Evolutionary conservation across 1,284 basidiomycete species (phyloP), one percentile per base, ranked within the genome.

Genomic region (Phellinidium pouzarii): DNA sequence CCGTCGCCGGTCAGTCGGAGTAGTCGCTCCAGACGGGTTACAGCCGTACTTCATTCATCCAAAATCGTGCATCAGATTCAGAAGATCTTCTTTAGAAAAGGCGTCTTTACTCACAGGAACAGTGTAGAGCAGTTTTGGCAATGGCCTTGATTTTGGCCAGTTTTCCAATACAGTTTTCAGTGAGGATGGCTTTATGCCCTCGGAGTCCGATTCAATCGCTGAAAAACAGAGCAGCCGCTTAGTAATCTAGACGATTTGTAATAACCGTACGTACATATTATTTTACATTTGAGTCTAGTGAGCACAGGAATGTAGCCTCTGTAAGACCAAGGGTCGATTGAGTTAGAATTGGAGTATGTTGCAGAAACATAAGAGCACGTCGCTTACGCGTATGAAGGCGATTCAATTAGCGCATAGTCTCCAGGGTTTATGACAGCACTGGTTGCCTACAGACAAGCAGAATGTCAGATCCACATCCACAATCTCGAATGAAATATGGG

Each of bases 71-170:
- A n/a, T 25, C 29, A 40, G 42, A 37, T 19, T n/a, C 12, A 45
- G 12, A n/a, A n/a, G n/a, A n/a, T n/a, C n/a, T n/a, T n/a, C n/a
- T n/a, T n/a, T 37, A 50, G 42, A 50, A 26, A 31, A 36, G 41
- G 31, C 1, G 19, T 36, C 34, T 50, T 23, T 26, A 69, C 80
- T 26, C 64, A 84, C 84, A 4, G 87, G 86, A 34, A 89, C 82
- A 2, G 88, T 92, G 66, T 95, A 96, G 44, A 97, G 70, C 2
- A 86, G 75, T 65, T 83, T 91, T 7, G 93, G 94, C 58, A 82
- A 85, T 8, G 76, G 76, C 65, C 84, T 85, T 23, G 70, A 80
- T 7, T 66, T 68, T 0, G 89, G 86, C 92, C 92, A 97, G 54
- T 72, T 76, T 54, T 85, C 79, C 34, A 97, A 72, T 31, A 82